These are phyloP conservation scores for Dryadomyces sulphureus DNA, from an alignment of 2,329 filamentous ascomycete genomes.

Conservation along the genomic window DNA sequence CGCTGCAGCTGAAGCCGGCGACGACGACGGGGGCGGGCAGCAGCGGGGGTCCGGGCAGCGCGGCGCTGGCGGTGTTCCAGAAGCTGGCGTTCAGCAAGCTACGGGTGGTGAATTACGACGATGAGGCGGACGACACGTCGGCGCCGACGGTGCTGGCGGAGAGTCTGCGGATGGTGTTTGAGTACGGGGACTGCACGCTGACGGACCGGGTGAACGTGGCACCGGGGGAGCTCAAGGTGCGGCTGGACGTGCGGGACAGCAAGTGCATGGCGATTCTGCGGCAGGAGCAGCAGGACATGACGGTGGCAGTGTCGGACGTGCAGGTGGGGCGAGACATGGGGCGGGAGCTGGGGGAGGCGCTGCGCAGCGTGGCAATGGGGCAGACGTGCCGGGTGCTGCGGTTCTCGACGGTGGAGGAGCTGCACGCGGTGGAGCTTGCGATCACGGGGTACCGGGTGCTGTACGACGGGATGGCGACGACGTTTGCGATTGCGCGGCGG, in stretches of 20 bases:
- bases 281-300: conserved; percentile 62
- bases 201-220: conserved; percentile 74
- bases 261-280: conserved; percentile 53
- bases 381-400: conserved; percentile 59
- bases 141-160: conserved; percentile 62
- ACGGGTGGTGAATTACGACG: conserved; percentile 58
- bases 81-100: conserved; percentile 49
- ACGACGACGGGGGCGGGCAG: conserved; percentile 27
- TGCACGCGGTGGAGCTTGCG: conserved; percentile 67
- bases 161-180: conserved; percentile 57
- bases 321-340: conserved; percentile 46
- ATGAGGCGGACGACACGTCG: conserved; percentile 40
- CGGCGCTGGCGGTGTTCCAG: conserved; percentile 33
- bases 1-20: conserved; percentile 24
- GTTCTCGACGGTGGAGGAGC: conserved; percentile 49
- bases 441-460: conserved; percentile 68
- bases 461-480: conserved; percentile 56
- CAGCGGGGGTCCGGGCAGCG: conserved; percentile 36
- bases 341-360: conserved; percentile 46
- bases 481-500: conserved; percentile 68
- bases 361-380: conserved; percentile 40
- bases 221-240: conserved; percentile 56
- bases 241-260: conserved; percentile 46
- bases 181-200: conserved; percentile 61
- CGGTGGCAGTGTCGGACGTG: conserved; percentile 57